Conservation (phyloP, 441 rosid genomes). For the Euphorbia schlechtendalii region DNA sequence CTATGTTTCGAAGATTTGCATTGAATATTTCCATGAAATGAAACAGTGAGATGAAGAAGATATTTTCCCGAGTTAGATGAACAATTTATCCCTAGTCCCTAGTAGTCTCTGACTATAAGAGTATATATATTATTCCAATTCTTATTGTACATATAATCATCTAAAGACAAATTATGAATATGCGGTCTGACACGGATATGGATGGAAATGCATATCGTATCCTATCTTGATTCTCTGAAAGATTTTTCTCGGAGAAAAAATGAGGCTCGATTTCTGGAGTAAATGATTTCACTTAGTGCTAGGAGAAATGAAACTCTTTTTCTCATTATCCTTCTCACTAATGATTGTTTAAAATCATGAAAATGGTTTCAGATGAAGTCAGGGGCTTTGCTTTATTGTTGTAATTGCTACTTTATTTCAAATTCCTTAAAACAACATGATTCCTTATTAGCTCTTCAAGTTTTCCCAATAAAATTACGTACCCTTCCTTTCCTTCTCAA, state of each 20-base stretch:
- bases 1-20: constrained; percentile 7
- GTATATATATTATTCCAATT: neutral
- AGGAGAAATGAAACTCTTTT: neutral
- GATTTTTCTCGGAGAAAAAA: neutral
- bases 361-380: neutral
- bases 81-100: neutral
- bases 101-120: neutral
- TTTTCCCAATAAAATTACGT: neutral
- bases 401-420: neutral
- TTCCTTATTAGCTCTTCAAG: neutral
- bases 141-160: neutral
- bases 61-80: constrained; percentile 8
- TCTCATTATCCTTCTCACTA: too few species aligned
- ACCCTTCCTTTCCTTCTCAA: neutral
- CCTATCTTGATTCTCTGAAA: neutral
- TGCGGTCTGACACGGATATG: neutral
- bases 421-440: neutral
- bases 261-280: neutral
- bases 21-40: constrained; percentile 7
- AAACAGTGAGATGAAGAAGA: constrained; percentile 1
- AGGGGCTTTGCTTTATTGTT: neutral
- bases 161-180: neutral
- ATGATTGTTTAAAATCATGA: too few species aligned
- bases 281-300: neutral
- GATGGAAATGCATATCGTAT: neutral